These are phyloP conservation scores for Fusarium acutatum DNA, from an alignment of 2,329 filamentous ascomycete genomes.

Conservation along the genomic window DNA sequence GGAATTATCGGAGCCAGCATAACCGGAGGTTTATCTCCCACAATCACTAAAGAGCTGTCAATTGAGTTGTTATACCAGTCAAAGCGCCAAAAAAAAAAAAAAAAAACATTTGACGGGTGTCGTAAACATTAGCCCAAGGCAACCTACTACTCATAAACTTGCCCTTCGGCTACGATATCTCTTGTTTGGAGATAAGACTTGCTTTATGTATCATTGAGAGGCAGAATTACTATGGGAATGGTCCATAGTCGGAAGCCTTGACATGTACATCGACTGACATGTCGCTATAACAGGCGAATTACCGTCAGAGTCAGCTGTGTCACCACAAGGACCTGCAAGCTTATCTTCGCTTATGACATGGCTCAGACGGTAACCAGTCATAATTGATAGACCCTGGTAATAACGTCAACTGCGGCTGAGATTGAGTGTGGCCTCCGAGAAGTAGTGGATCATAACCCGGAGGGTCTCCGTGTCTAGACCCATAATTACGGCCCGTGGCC, in stretches of 20 bases:
- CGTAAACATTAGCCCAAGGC: not conserved
- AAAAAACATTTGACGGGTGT: not conserved
- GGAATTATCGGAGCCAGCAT: not conserved
- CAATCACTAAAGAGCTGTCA: not conserved
- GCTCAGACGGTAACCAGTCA: not conserved
- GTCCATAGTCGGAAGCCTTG: not conserved
- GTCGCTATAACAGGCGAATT: not conserved
- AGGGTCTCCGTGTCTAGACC: slow-evolving; percentile 10
- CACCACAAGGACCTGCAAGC: not conserved
- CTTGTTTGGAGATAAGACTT: not conserved
- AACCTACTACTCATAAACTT: not conserved
- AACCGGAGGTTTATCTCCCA: not conserved
- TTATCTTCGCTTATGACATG: not conserved
- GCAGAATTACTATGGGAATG: not conserved
- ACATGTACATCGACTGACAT: no score
- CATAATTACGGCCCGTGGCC: slow-evolving; percentile 29
- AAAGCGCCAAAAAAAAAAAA: not conserved
- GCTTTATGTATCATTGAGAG: not conserved
- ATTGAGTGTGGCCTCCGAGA: slow-evolving; percentile 2
- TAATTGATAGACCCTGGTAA: not conserved
- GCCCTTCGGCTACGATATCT: not conserved
- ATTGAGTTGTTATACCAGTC: not conserved
- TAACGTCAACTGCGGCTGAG: not conserved
- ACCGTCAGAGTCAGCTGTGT: not conserved
- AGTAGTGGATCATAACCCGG: slow-evolving; percentile 4